A percentile compares a stretch with the other conserved stretches of the same genome.
These are phyloP conservation scores for Teunomyces funiuensis DNA, from an alignment of 805 yeast species.

Conservation along the genomic window DNA sequence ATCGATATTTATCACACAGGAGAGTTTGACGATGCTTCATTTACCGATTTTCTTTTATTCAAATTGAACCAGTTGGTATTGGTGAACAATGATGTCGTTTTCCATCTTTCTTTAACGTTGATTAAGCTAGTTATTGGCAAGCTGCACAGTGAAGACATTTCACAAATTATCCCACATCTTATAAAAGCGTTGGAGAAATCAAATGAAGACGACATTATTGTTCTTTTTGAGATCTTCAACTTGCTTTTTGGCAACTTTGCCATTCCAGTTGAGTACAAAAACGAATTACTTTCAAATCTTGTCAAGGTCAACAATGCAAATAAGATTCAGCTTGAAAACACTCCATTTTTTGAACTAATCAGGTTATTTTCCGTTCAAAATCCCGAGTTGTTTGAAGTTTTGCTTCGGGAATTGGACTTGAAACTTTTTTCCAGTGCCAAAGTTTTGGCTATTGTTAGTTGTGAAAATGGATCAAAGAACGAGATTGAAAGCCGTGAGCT, in stretches of 20 bases:
- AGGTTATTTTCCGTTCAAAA: slow-evolving; percentile 4
- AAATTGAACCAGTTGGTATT: slow-evolving; percentile 20
- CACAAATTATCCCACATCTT: slow-evolving; percentile 8
- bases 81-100: slow-evolving; percentile 26
- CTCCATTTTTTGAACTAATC: slow-evolving; percentile 7
- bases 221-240: slow-evolving; percentile 2
- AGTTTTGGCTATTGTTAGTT: slow-evolving; percentile 29
- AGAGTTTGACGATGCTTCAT: slow-evolving; percentile 11
- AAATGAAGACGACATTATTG: not conserved
- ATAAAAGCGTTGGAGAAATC: not conserved
- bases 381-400: slow-evolving; percentile 9
- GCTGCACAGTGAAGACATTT: slow-evolving; percentile 4
- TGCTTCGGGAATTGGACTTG: slow-evolving; percentile 15
- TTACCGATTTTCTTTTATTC: slow-evolving; percentile 18
- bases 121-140: slow-evolving; percentile 11
- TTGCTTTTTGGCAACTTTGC: not conserved
- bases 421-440: slow-evolving; percentile 27
- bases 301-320: not conserved
- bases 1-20: slow-evolving; percentile 14
- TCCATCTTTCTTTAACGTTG: slow-evolving; percentile 7
- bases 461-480: slow-evolving; percentile 17
- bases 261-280: not conserved
- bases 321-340: not conserved
- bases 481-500: slow-evolving; percentile 26
- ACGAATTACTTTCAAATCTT: not conserved